Percentiles rank a stretch among this genome's conserved stretches.
These are phyloP conservation scores for Fusarium foetens DNA, from an alignment of 2,329 filamentous ascomycete species.

Conservation along the genomic window DNA sequence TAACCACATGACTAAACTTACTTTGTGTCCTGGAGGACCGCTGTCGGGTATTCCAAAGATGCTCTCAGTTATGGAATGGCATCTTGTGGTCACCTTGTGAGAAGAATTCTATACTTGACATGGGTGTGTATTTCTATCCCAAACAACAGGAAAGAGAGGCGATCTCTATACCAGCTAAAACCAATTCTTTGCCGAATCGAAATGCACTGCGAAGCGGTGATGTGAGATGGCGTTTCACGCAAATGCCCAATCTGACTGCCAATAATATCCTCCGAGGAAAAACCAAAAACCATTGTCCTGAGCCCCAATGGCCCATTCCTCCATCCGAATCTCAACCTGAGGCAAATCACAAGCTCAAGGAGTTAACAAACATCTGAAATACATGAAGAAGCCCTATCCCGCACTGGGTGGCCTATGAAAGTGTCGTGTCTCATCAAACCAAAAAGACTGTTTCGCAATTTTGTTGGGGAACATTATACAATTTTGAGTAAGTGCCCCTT, in stretches of 20 bases:
- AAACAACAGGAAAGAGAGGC: constrained; percentile 34
- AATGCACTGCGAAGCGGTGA: constrained; percentile 18
- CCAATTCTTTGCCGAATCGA: constrained; percentile 36
- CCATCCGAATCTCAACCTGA: neutral
- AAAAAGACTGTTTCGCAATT: constrained; percentile 33
- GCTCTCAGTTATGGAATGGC: no score
- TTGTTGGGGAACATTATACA: constrained; percentile 35
- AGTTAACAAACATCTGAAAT: constrained; percentile 34
- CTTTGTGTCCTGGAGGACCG: neutral
- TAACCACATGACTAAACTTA: neutral
- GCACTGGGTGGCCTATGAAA: constrained; percentile 28
- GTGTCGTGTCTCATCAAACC: constrained; percentile 42
- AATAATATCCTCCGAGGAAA: constrained; percentile 5
- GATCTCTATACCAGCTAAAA: constrained; percentile 42
- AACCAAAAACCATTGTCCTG: neutral
- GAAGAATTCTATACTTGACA: neutral
- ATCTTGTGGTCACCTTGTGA: neutral
- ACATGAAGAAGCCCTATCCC: constrained; percentile 36
- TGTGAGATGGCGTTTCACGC: constrained; percentile 16
- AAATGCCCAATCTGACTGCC: constrained; percentile 39
- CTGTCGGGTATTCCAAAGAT: neutral
- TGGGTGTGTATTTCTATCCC: constrained; percentile 42
- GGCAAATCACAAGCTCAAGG: constrained; percentile 28
- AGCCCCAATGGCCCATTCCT: constrained; percentile 2
- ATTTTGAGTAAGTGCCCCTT: constrained; percentile 32